Conservation (phyloP, 495 filamentous ascomycete genomes). For the Aspergillus asperescens region DNA sequence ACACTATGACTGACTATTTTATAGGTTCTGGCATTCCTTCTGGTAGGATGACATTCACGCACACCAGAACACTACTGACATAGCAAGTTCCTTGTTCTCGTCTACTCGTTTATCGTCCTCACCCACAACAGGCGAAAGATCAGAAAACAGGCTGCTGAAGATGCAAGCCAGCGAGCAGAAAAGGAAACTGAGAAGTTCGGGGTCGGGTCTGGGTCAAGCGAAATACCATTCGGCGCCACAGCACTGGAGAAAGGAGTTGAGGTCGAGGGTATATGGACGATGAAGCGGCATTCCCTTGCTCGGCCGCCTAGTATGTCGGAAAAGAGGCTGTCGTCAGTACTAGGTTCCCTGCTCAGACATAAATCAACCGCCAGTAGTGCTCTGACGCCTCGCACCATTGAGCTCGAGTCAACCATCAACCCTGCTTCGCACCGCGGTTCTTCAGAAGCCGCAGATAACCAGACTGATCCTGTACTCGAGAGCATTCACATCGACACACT, state of each 20-base stretch:
- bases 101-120: conserved; percentile 40
- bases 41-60: conserved; percentile 33
- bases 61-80: conserved; percentile 28
- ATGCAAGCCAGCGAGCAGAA: conserved; percentile 57
- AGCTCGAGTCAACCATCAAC: neutral
- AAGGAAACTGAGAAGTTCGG: conserved; percentile 26
- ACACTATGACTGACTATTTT: too few relatives aligned
- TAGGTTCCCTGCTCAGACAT: conserved; percentile 13
- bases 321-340: conserved; percentile 10
- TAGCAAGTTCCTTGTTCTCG: conserved; percentile 41
- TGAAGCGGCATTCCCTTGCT: conserved; percentile 22
- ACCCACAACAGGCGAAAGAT: conserved; percentile 59
- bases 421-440: neutral
- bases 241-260: conserved; percentile 82
- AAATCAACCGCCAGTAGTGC: neutral
- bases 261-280: conserved; percentile 87
- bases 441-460: conserved; percentile 10
- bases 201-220: conserved; percentile 43
- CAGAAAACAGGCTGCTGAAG: conserved; percentile 58
- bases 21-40: conserved; percentile 40
- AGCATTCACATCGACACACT: conserved; percentile 9
- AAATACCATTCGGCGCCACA: conserved; percentile 83
- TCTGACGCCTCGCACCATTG: conserved; percentile 5
- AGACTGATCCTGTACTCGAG: conserved; percentile 3
- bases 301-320: conserved; percentile 20